phyloP scores from a whole-genome alignment of 495 filamentous ascomycete genomes.

The Sporormia fimetaria region DNA sequence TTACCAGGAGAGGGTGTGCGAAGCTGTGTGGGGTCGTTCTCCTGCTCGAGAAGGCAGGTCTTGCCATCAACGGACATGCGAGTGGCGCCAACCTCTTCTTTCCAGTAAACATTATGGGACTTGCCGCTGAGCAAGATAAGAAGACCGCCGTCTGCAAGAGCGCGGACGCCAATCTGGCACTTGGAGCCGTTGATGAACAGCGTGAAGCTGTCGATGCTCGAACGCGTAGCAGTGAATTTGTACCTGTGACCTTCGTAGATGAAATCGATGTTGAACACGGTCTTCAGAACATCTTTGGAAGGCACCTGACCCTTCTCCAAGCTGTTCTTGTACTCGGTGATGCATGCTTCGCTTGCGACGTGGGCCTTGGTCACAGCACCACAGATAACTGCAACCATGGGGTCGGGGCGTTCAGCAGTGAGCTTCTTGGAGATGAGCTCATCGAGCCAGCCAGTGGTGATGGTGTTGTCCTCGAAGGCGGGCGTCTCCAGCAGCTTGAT shows the following conservation, averaged over 20 bases:
- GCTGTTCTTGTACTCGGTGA: constrained; percentile 73
- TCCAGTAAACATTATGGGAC: constrained; percentile 99
- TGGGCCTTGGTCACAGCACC: constrained; percentile 94
- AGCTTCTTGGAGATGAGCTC: constrained; percentile 97
- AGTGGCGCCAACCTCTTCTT: constrained; percentile 91
- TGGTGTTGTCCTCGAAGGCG: constrained; percentile 97
- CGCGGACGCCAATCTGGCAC: constrained; percentile 84
- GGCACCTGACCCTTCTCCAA: constrained; percentile 98
- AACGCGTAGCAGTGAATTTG: constrained; percentile 95
- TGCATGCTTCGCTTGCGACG: constrained; percentile 75
- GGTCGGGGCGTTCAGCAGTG: constrained; percentile 90
- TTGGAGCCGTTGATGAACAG: constrained; percentile 99
- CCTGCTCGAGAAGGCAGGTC: constrained; percentile 94
- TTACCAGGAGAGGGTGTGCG: constrained; percentile 93
- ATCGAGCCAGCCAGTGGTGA: constrained; percentile 97
- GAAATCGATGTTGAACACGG: constrained; percentile 95
- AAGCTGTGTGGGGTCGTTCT: constrained; percentile 97
- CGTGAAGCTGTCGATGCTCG: constrained; percentile 88
- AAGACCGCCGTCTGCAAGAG: constrained; percentile 89
- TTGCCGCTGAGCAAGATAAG: constrained; percentile 78
- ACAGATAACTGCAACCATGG: constrained; percentile 79
- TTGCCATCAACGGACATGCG: constrained; percentile 95
- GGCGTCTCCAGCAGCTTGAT: constrained; percentile 98
- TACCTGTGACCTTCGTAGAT: constrained; percentile 95
- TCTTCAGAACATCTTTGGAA: constrained; percentile 90